Evolutionary conservation across 768 basidiomycete genomes (phyloP), one percentile per base, ranked within the genome.

Genomic region (Tulasnella sp.): DNA sequence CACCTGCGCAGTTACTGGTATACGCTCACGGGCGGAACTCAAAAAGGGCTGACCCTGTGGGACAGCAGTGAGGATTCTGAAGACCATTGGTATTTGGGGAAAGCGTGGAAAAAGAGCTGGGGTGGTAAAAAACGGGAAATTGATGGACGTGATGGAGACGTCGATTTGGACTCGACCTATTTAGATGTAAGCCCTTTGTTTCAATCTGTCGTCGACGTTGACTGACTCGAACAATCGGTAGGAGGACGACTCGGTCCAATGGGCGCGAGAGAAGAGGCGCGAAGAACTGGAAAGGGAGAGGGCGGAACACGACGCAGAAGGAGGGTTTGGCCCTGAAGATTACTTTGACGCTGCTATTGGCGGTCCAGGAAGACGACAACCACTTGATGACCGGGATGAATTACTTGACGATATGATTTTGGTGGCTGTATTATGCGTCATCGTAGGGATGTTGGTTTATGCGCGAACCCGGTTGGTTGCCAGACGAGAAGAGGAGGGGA

Each of bases 1-100:
- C 85, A 96, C 62, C 63, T 77, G 7, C 78, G 81, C 15, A 92
- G 88, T 60, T 66, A 89, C 44, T 92, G 85, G 84, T 77, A 87
- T 60, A 83, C 81, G 8, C 61, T 87, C 7, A 75, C 71, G 61
- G 84, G 87, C 22, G 80, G 86, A 4, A 66, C 29, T 19, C 16
- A 74, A 48, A 77, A 75, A 29, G 81, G 79, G 2, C 70, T 86
- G 27, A 77, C 71, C 56, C 63, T 87, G 32, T 87, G 82, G 83
- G 68, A 65, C 13, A 62, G 67, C 25, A 19, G 29, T 27, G 42
- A 48, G 3, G 68, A 71, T 53, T 82, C 81, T 42, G 81, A 78
- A 10, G 77, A 75, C 4, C 70, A 76, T 5, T 89, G 86, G 87
- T 87, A 89, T 59, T 64, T 86, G 35, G 86, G 86, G 6, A 86